Evolutionary conservation across 2,329 filamentous ascomycete species (phyloP).

Genomic region (Monosporascus cannonballus): DNA sequence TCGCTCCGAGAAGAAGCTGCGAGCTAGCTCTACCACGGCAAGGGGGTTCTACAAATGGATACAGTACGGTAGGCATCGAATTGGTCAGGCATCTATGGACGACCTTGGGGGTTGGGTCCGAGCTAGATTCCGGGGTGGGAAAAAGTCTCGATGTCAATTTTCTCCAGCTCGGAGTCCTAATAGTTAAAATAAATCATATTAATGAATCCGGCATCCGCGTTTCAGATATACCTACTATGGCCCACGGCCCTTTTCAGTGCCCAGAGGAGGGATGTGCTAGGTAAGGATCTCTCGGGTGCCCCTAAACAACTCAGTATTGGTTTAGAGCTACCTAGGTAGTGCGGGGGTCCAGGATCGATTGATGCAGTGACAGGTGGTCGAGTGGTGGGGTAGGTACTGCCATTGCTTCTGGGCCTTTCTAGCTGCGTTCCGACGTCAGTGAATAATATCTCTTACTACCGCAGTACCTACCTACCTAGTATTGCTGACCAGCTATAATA

Average conservation of each 20-base stretch:
- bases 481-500: too few species aligned
- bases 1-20: slow-evolving; percentile 4
- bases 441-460: too few species aligned
- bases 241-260: neutral
- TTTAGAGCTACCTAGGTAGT: too few species aligned
- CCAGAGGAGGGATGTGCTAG: too few species aligned
- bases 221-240: neutral
- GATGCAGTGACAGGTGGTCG: too few species aligned
- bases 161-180: neutral
- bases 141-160: neutral
- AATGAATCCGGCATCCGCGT: neutral
- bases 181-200: neutral
- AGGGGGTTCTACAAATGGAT: slow-evolving; percentile 6
- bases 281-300: too few species aligned
- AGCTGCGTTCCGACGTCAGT: too few species aligned
- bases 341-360: too few species aligned
- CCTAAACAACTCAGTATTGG: too few species aligned
- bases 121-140: neutral
- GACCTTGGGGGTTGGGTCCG: neutral
- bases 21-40: slow-evolving; percentile 1
- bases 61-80: neutral
- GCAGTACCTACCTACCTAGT: too few species aligned
- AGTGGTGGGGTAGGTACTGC: too few species aligned
- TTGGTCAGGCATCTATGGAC: neutral
- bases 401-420: too few species aligned